Percentiles rank a stretch among this genome's conserved stretches.
phyloP scores from a whole-genome alignment of 495 filamentous ascomycete species.

The Tuber calosporum region DNA sequence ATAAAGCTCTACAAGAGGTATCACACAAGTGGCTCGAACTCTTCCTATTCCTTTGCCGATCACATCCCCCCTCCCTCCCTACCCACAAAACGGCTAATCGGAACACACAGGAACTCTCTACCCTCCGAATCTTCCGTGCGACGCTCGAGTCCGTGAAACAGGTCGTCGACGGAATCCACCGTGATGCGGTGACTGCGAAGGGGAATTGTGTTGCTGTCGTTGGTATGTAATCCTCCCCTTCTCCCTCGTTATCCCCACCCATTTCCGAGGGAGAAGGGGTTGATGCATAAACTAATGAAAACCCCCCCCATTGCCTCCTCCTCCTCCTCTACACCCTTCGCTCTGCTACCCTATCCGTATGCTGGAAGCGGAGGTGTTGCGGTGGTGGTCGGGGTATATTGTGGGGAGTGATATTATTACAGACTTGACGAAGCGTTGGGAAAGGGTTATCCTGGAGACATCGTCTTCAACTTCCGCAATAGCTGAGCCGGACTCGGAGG shows the following conservation, averaged over 20 bases:
- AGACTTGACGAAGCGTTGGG: conserved; percentile 11
- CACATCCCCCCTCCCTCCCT: background rate
- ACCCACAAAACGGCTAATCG: background rate
- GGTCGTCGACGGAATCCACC: conserved; percentile 29
- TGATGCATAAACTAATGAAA: background rate
- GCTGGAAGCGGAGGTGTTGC: background rate
- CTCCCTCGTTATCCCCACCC: background rate
- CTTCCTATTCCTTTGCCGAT: background rate
- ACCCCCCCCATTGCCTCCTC: background rate
- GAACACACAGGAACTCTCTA: conserved; percentile 32
- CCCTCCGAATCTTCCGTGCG: conserved; percentile 37
- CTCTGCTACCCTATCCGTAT: background rate
- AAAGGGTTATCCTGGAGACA: conserved; percentile 6
- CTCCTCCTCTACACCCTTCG: background rate
- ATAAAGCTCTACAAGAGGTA: conserved; percentile 31
- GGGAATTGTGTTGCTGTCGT: conserved; percentile 31
- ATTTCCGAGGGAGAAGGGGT: background rate
- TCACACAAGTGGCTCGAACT: conserved; percentile 6
- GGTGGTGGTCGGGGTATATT: background rate
- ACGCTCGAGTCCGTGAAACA: conserved; percentile 39
- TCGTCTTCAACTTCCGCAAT: background rate
- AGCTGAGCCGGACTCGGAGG: background rate
- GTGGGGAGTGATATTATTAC: background rate
- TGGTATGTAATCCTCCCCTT: conserved; percentile 16
- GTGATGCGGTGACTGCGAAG: conserved; percentile 23